phyloP scores from a whole-genome alignment of 1,284 basidiomycete species.

The Trichosporon sp. region DNA sequence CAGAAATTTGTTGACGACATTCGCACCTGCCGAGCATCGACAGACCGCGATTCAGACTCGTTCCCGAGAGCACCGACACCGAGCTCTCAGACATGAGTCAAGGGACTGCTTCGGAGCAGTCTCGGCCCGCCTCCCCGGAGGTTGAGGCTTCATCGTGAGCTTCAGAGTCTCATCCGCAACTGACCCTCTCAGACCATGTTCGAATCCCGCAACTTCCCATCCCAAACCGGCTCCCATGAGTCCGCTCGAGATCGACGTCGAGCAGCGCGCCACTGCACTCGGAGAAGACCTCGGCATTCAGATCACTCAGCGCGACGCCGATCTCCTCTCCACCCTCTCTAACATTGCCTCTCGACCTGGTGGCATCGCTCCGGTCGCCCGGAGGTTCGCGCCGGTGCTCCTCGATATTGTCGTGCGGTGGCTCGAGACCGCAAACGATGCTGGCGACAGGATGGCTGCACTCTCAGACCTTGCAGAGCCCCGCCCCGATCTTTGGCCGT shows the following conservation, averaged over 20 bases:
- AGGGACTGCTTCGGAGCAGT: conserved; percentile 20
- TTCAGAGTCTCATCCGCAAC: background rate
- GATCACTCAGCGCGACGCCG: background rate
- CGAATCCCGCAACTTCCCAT: conserved; percentile 18
- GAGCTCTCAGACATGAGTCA: conserved; percentile 22
- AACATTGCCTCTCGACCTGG: conserved; percentile 33
- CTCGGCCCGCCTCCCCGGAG: conserved; percentile 3
- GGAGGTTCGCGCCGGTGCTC: conserved; percentile 45
- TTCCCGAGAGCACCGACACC: background rate
- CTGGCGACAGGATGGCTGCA: conserved; percentile 42
- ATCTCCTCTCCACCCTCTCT: conserved; percentile 40
- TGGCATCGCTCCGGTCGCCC: conserved; percentile 33
- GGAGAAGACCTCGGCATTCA: conserved; percentile 24
- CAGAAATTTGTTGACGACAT: conserved; percentile 25
- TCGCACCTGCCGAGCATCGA: background rate
- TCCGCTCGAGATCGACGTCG: conserved; percentile 27
- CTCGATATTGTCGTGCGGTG: conserved; percentile 50
- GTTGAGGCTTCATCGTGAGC: conserved; percentile 22
- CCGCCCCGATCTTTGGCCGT: conserved; percentile 52
- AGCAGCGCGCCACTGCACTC: conserved; percentile 16
- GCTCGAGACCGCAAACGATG: conserved; percentile 38
- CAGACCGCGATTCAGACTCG: conserved; percentile 13
- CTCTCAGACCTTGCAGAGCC: conserved; percentile 42
- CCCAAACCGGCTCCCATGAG: conserved; percentile 2
- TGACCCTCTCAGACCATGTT: conserved; percentile 15